Percentiles rank a stretch among this genome's conserved stretches.
Conservation (phyloP, 805 yeast species). For the Metschnikowia aberdeeniae region DNA sequence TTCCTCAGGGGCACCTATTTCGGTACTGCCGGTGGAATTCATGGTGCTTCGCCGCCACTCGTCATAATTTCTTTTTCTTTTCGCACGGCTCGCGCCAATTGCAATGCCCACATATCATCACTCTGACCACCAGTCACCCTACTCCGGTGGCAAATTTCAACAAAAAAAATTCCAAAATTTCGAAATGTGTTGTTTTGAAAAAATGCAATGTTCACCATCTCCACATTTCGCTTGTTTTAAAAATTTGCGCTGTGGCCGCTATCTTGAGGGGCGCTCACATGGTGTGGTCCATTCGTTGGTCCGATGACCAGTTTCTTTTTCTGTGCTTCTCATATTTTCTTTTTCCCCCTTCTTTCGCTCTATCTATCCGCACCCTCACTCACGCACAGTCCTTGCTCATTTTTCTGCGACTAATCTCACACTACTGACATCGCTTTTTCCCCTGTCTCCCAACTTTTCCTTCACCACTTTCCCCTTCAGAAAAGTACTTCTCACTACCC, state of each 20-base stretch:
- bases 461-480: background rate
- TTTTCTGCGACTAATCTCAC: constrained; percentile 3
- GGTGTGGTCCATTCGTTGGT: background rate
- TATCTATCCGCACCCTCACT: constrained; percentile 5
- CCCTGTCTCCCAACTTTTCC: background rate
- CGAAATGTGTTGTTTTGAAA: too few relatives aligned
- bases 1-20: background rate
- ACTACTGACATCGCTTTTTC: background rate
- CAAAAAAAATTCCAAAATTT: too few relatives aligned
- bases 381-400: constrained; percentile 4
- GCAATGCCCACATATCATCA: constrained; percentile 1
- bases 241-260: background rate
- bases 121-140: too few relatives aligned
- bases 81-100: constrained; percentile 4
- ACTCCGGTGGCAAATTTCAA: too few relatives aligned
- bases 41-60: background rate
- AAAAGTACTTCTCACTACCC: background rate
- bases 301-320: constrained; percentile 4
- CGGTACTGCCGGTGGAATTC: background rate
- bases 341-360: background rate
- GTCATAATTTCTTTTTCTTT: background rate
- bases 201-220: too few relatives aligned
- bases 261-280: background rate
- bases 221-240: background rate
- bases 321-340: background rate